These are phyloP conservation scores for Picea glauca DNA, from an alignment of 75 land plant genomes.

Conservation along the genomic window DNA sequence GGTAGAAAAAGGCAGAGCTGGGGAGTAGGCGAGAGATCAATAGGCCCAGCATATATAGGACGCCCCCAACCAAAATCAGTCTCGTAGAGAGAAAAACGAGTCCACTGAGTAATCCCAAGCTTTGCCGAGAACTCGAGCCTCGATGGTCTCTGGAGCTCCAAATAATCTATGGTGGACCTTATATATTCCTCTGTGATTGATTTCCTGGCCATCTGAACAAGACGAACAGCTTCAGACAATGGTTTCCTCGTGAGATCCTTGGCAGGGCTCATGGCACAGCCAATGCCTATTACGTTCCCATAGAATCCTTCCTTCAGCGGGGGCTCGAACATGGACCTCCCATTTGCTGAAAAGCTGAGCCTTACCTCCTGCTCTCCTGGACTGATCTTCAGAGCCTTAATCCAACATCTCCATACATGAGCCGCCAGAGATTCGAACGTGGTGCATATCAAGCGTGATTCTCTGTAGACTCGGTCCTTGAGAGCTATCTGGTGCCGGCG, in stretches of 20 bases:
- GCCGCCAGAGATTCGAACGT: conserved; percentile 54
- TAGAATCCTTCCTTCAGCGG: conserved; percentile 39
- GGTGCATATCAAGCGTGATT: conserved; percentile 11
- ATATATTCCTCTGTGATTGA: conserved; percentile 42
- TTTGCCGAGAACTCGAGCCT: conserved; percentile 47
- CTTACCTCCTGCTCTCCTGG: conserved; percentile 29
- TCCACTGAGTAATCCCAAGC: conserved; percentile 53
- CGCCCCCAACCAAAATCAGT: conserved; percentile 54
- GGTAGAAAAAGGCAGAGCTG: conserved; percentile 48
- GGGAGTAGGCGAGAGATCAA: conserved; percentile 43
- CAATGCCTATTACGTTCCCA: conserved; percentile 43
- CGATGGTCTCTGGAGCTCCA: conserved; percentile 28
- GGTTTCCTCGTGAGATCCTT: conserved; percentile 10
- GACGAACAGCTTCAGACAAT: conserved; percentile 14
- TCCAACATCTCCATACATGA: conserved; percentile 52
- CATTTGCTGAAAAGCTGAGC: conserved; percentile 43
- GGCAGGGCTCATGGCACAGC: conserved; percentile 31
- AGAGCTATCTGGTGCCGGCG: conserved; percentile 20
- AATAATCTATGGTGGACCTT: conserved; percentile 41
- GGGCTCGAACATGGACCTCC: conserved; percentile 23
- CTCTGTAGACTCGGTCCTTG: conserved; percentile 24
- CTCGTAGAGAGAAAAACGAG: conserved; percentile 45
- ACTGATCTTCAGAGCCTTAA: conserved; percentile 31
- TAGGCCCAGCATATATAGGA: conserved; percentile 49
- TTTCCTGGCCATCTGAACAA: conserved; percentile 24